Conservation (phyloP, 345 rosid genomes). For the Eucalyptus microcorys region DNA sequence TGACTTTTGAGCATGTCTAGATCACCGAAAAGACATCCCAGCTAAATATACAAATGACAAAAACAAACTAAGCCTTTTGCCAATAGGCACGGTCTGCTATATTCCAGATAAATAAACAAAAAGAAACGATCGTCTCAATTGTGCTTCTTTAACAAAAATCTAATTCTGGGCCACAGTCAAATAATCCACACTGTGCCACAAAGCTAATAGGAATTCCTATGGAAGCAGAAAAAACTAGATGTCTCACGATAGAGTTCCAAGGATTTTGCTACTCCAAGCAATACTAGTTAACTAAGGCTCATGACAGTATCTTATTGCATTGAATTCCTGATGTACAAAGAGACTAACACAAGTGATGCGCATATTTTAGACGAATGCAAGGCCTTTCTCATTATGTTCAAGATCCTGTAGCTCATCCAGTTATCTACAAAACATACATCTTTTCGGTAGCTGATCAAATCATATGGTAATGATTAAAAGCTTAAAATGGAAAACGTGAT, state of each 20-base stretch:
- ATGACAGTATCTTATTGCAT: background rate
- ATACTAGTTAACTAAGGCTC: background rate
- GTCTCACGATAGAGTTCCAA: background rate
- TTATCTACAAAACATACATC: background rate
- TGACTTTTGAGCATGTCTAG: background rate
- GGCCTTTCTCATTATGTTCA: background rate
- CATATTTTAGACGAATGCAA: background rate
- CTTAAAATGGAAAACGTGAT: background rate
- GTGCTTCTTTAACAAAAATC: background rate
- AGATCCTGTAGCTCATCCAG: background rate
- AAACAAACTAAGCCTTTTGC: background rate
- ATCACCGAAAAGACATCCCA: background rate
- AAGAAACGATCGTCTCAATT: background rate
- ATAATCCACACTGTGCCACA: background rate
- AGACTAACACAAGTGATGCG: background rate
- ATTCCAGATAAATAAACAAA: background rate
- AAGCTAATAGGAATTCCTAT: background rate
- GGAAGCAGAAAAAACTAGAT: background rate
- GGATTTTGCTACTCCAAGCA: background rate
- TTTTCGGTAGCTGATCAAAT: background rate
- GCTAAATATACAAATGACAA: background rate
- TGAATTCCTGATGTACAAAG: background rate
- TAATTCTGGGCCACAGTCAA: background rate
- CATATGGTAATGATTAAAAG: background rate
- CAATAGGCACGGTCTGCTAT: background rate